phyloP scores from a whole-genome alignment of 495 filamentous ascomycete species.

The Pseudevernia furfuracea region DNA sequence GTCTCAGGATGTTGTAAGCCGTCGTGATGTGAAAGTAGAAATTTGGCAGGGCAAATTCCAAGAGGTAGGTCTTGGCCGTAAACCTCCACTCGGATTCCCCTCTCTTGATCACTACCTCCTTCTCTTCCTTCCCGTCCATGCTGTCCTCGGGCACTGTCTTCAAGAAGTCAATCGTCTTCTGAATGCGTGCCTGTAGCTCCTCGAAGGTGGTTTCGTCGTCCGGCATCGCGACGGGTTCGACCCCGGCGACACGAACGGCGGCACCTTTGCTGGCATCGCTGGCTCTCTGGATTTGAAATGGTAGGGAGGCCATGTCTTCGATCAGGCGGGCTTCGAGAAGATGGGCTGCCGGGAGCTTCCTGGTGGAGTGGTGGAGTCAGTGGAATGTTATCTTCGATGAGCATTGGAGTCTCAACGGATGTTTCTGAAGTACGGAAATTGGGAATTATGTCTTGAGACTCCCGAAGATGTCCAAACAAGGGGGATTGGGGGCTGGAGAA shows the following conservation, averaged over 20 bases:
- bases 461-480: background rate
- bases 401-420: background rate
- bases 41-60: slow-evolving; percentile 42
- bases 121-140: slow-evolving; percentile 32
- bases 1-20: slow-evolving; percentile 49
- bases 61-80: slow-evolving; percentile 30
- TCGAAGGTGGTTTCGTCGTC: slow-evolving; percentile 36
- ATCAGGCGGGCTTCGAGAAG: slow-evolving; percentile 5
- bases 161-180: slow-evolving; percentile 36
- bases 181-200: slow-evolving; percentile 36
- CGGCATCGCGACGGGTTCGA: slow-evolving; percentile 27
- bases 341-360: background rate
- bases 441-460: background rate
- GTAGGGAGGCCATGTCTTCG: slow-evolving; percentile 44
- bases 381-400: background rate
- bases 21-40: slow-evolving; percentile 52
- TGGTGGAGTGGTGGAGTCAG: background rate
- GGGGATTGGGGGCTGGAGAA: background rate
- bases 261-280: slow-evolving; percentile 28
- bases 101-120: slow-evolving; percentile 31
- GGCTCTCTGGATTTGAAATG: slow-evolving; percentile 39
- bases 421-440: background rate
- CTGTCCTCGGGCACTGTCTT: slow-evolving; percentile 33
- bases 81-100: too few species aligned
- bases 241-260: slow-evolving; percentile 28